A percentile compares a stretch with the other conserved stretches of the same genome.
phyloP scores from a whole-genome alignment of 2,329 filamentous ascomycete genomes.

The Hypoxylon sp. region DNA sequence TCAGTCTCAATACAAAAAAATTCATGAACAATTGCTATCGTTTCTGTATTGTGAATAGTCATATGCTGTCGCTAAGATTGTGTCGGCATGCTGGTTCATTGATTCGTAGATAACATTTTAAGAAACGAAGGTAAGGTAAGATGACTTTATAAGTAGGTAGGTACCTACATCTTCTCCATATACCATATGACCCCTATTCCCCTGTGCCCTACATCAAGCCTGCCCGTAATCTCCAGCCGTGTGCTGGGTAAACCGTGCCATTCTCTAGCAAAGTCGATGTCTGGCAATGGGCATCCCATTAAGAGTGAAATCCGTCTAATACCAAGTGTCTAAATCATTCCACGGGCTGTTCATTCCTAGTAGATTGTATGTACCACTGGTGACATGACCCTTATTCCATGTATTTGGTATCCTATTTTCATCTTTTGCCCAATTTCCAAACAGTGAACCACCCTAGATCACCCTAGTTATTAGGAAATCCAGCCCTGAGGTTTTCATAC shows the following conservation, averaged over 20 bases:
- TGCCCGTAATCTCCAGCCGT: not conserved
- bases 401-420: constrained; percentile 2
- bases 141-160: not conserved
- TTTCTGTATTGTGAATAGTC: not conserved
- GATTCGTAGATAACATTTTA: not conserved
- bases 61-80: not conserved
- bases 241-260: not conserved
- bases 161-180: not conserved
- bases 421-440: not conserved
- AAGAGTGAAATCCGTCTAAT: not conserved
- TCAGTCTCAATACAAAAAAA: constrained; percentile 30
- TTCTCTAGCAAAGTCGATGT: not conserved
- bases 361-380: not conserved
- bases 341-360: not conserved
- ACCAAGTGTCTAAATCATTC: not conserved
- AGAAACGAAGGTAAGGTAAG: not conserved
- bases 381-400: not conserved
- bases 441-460: not conserved
- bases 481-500: constrained; percentile 77
- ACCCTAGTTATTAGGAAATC: constrained; percentile 64
- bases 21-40: constrained; percentile 13
- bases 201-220: not conserved
- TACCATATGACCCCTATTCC: not conserved
- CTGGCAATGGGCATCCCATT: not conserved
- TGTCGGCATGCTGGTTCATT: not conserved